Base-by-base conservation (phyloP, 2,329 filamentous ascomycete species). In the Xenosphaeropsis pyriputrescens region DNA sequence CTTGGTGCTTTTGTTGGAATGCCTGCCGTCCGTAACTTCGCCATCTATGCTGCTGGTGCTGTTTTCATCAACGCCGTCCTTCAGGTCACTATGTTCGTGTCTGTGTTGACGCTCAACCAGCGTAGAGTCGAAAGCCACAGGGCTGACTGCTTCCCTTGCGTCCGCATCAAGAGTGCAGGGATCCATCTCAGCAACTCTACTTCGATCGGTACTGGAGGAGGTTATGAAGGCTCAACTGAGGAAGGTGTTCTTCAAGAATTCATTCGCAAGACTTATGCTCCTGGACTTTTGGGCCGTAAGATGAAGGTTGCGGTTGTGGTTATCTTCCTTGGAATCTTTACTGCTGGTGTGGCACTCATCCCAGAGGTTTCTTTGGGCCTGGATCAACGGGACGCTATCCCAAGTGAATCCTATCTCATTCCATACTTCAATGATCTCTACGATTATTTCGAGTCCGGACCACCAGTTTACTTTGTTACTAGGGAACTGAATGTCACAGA, bases 11-110 rank as follows among this genome's bases (percentile, higher is more conserved):
- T 91, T 43, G 93, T 95, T 6, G 88, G 88, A 35, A 98, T 98
- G 91, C 91, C 93, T 13, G 91, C 91, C 2, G 93, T 98, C 32
- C 77, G 86, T 44, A 98, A 98, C 59, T 98, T 98, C 59, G 93
- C 91, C 13, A 79, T 89, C 2, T 98, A 98, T 55, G 91, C 91
- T 11, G 88, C 91, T 2, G 91, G 91, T 36, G 91, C 91, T 9
- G 91, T 98, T 9, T 79, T 96, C 49, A 89, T 98, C 67, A 98
- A 98, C 54, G 93, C 93, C 0, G 57, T 96, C n/a, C 65, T 98
- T 5, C 91, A 98, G 57, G 81, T 96, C 47, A 98, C 93, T 1
- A 89, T 96, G 76, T 98, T 98, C 53, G 73, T 95, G 30, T 89
- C 93, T 1, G 80, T 96, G 3, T 68, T 98, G 6, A 77, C 88